Evolutionary conservation across 768 basidiomycete species (phyloP), one percentile per base, ranked within the genome.

Genomic region (Psilocybe tampanensis): DNA sequence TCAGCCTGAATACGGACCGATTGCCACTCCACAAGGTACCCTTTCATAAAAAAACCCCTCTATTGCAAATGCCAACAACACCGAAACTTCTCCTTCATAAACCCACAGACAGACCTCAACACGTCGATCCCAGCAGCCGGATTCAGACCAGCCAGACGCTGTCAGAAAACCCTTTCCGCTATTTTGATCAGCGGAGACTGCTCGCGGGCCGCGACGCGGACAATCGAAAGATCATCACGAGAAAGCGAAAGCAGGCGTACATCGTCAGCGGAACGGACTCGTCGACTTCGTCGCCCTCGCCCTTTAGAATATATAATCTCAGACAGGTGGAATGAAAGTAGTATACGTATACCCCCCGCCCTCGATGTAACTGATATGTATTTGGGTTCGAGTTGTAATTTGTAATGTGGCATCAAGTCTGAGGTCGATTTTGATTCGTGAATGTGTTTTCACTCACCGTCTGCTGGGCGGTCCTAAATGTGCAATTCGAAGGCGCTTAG

Each of bases 121-220:
- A 29, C 24, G 24, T 24, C 8, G 45, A 47, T 23, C 15, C 6
- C 15, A 12, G 15, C n/a, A 24, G 23, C 12, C 21, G 29, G 29
- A 29, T 29, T 9, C 29, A 29, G 29, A 4, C 29, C 29, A 29
- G 9, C 29, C 29, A 24, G 21, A 4, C 23, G 3, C 47, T 2
- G 17, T n/a, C 29, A n/a, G 47, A 48, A 8, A 48, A 48, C 32
- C 47, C 47, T 24, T 48, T 48, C 26, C 47, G 47, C n/a, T 48
- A 48, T 12, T 48, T 32, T 33, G 47, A 48, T 19, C 17, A 48
- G 18, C 0, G 47, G 17, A 12, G 29, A 2, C 18, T 48, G 47
- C 15, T 15, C 12, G 29, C 7, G 4, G 44, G 13, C 8, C 43
- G 45, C n/a, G 47, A 29, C 12, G 47, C n/a, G 17, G 17, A 13